Conservation (phyloP, 371 early-diverging fungal species). For the Mucor lusitanicus region DNA sequence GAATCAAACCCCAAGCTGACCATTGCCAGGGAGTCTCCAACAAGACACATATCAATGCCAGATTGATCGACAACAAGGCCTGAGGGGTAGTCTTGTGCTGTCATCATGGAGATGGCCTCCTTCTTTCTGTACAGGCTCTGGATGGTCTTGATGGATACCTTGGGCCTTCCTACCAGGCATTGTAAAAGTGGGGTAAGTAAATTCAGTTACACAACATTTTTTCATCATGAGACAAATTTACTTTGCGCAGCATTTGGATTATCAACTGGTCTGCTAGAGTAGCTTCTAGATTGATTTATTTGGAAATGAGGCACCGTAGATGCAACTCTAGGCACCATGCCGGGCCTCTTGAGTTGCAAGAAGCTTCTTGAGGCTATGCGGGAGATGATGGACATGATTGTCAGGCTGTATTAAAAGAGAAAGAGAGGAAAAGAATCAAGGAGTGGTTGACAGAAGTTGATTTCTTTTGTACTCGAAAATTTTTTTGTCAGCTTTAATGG, state of each 20-base stretch:
- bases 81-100: slow-evolving; percentile 91
- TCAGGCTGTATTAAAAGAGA: background rate
- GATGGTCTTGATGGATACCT: slow-evolving; percentile 84
- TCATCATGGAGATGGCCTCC: slow-evolving; percentile 84
- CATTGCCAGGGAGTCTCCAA: slow-evolving; percentile 97
- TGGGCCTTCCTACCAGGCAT: slow-evolving; percentile 50
- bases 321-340: background rate
- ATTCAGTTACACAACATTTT: slow-evolving; percentile 13
- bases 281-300: background rate
- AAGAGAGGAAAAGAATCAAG: slow-evolving; percentile 2
- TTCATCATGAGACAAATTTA: slow-evolving; percentile 5
- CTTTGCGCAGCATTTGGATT: slow-evolving; percentile 9
- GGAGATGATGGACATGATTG: background rate
- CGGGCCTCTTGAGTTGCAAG: background rate
- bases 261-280: slow-evolving; percentile 29
- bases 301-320: background rate
- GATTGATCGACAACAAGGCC: slow-evolving; percentile 81
- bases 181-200: slow-evolving; percentile 1
- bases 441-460: slow-evolving; percentile 3
- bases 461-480: background rate
- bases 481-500: slow-evolving; percentile 1
- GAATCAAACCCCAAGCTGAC: slow-evolving; percentile 88
- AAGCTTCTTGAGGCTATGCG: background rate
- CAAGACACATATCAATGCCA: slow-evolving; percentile 85
- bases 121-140: slow-evolving; percentile 68